These are phyloP conservation scores for Cystobasidium tubakii DNA, from an alignment of 768 basidiomycete species.

Conservation along the genomic window DNA sequence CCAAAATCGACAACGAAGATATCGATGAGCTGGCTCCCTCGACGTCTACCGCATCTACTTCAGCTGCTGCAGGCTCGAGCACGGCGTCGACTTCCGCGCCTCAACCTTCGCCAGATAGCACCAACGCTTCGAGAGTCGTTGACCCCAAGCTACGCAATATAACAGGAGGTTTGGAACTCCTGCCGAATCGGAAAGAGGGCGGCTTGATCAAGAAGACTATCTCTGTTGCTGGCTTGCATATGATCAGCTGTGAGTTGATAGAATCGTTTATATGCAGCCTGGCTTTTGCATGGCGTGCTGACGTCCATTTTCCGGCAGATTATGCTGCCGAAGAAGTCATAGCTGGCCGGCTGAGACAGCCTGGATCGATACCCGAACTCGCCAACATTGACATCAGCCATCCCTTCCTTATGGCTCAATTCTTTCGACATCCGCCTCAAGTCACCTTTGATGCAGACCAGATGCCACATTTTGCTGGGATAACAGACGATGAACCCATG, in stretches of 20 bases:
- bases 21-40: not conserved
- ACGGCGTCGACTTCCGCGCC: not conserved
- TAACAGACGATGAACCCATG: constrained; percentile 36
- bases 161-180: constrained; percentile 7
- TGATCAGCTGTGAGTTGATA: constrained; percentile 29
- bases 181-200: constrained; percentile 15
- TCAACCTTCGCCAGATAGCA: not conserved
- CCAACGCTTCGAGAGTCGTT: not conserved
- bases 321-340: constrained; percentile 19
- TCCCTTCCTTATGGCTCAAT: constrained; percentile 16
- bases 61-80: not conserved
- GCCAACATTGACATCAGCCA: constrained; percentile 30
- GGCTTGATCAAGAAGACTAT: constrained; percentile 34
- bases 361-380: not conserved
- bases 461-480: constrained; percentile 15
- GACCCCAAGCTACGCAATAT: constrained; percentile 9
- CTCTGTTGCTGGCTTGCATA: constrained; percentile 31
- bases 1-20: not conserved
- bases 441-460: constrained; percentile 12
- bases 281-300: not conserved
- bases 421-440: constrained; percentile 28
- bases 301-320: not conserved
- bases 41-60: not conserved
- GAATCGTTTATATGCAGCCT: not conserved
- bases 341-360: not conserved